Conservation (phyloP, 331 rosid genomes). For the Rhamnella rubrinervis region DNA sequence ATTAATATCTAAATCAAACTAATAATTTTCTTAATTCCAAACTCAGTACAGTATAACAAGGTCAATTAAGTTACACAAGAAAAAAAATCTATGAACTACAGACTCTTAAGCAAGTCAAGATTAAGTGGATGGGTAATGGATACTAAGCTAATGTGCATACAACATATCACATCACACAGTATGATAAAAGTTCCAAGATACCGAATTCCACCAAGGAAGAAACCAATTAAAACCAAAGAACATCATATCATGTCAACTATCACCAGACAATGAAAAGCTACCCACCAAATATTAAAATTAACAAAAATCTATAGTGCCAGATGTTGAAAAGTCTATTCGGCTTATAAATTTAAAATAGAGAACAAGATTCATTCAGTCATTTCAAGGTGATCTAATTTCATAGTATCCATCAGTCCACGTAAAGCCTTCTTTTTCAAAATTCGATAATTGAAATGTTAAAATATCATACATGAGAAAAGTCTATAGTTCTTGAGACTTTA, state of each 20-base stretch:
- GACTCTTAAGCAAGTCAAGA: background rate
- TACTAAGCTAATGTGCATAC: slow-evolving; percentile 79
- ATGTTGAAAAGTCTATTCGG: too few relatives aligned
- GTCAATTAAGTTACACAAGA: background rate
- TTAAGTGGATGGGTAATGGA: background rate
- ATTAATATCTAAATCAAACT: background rate
- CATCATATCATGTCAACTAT: background rate
- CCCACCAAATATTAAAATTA: background rate
- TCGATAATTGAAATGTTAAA: too few relatives aligned
- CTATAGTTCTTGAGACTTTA: too few relatives aligned
- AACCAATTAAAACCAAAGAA: slow-evolving; percentile 53
- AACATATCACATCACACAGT: slow-evolving; percentile 56
- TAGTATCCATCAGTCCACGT: too few relatives aligned
- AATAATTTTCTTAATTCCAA: background rate
- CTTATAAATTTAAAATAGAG: too few relatives aligned
- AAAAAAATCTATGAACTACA: background rate
- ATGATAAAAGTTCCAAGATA: slow-evolving; percentile 64
- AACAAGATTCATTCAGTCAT: too few relatives aligned
- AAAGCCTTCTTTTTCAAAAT: too few relatives aligned
- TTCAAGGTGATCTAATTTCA: too few relatives aligned
- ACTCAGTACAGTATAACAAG: background rate
- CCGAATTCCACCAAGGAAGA: slow-evolving; percentile 80
- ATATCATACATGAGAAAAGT: too few relatives aligned
- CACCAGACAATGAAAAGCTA: background rate
- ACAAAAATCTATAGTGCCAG: background rate